These are phyloP conservation scores for Linum tenue DNA, from an alignment of 345 rosid genomes.

Conservation along the genomic window DNA sequence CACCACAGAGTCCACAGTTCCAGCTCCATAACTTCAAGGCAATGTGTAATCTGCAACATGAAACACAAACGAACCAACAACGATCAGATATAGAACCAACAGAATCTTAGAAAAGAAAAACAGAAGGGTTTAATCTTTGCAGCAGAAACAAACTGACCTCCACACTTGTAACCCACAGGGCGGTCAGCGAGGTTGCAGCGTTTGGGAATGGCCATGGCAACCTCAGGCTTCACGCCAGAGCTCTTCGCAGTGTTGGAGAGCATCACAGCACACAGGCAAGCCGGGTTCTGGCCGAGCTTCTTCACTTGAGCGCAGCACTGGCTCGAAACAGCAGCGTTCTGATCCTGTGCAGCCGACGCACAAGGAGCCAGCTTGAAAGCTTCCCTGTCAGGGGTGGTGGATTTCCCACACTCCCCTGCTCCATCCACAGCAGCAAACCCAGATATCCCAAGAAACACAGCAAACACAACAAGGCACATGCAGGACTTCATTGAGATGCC, in stretches of 20 bases:
- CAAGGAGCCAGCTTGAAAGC: conserved; percentile 85
- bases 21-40: conserved; percentile 29
- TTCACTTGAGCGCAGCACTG: conserved; percentile 62
- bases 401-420: conserved; percentile 72
- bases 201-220: conserved; percentile 79
- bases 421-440: conserved; percentile 38
- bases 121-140: background rate
- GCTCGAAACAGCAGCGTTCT: conserved; percentile 42
- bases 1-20: conserved; percentile 1
- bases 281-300: conserved; percentile 62
- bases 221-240: conserved; percentile 59
- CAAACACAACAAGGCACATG: conserved; percentile 29
- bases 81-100: background rate
- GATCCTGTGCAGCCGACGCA: conserved; percentile 54
- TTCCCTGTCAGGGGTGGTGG: conserved; percentile 58
- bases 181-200: conserved; percentile 72
- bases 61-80: background rate
- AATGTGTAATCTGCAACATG: conserved; percentile 43
- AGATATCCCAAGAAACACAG: conserved; percentile 28
- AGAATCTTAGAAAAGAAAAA: background rate
- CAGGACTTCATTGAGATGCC: conserved; percentile 22
- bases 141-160: conserved; percentile 34
- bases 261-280: conserved; percentile 82
- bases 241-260: conserved; percentile 68
- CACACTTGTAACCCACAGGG: conserved; percentile 82